phyloP scores from a whole-genome alignment of 768 basidiomycete species.

The Pleurotus citrinopileatus region DNA sequence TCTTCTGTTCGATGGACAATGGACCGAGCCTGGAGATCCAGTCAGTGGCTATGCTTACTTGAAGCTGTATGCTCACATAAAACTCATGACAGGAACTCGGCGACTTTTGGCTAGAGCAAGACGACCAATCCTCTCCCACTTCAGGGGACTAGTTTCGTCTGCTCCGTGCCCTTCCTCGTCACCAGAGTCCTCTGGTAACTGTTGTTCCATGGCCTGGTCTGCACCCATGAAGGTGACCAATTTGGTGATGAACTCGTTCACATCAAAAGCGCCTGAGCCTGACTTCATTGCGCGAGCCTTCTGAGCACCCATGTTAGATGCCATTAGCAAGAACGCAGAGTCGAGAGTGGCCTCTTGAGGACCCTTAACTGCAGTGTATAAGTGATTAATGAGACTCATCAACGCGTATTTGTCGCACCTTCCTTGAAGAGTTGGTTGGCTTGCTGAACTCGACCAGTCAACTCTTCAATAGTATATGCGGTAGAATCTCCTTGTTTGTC shows the following conservation, averaged over 20 bases:
- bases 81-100: constrained; percentile 78
- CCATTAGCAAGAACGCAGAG: constrained; percentile 73
- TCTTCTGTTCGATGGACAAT: constrained; percentile 81
- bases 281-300: constrained; percentile 92
- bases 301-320: constrained; percentile 76
- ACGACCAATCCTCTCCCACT: constrained; percentile 88
- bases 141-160: constrained; percentile 44
- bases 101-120: constrained; percentile 79
- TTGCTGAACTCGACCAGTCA: constrained; percentile 51
- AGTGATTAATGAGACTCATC: neutral
- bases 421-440: constrained; percentile 65
- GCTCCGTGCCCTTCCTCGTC: constrained; percentile 52
- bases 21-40: constrained; percentile 79
- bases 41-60: constrained; percentile 7
- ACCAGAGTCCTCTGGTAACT: constrained; percentile 44
- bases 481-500: constrained; percentile 50
- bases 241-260: constrained; percentile 85
- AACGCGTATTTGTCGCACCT: constrained; percentile 28
- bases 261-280: constrained; percentile 84
- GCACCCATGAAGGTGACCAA: constrained; percentile 78
- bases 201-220: constrained; percentile 41
- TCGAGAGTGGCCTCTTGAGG: constrained; percentile 91
- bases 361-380: constrained; percentile 52
- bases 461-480: constrained; percentile 53
- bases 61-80: constrained; percentile 61